These are phyloP conservation scores for Solanum chilense DNA, from an alignment of 257 asterid species.

Conservation along the genomic window DNA sequence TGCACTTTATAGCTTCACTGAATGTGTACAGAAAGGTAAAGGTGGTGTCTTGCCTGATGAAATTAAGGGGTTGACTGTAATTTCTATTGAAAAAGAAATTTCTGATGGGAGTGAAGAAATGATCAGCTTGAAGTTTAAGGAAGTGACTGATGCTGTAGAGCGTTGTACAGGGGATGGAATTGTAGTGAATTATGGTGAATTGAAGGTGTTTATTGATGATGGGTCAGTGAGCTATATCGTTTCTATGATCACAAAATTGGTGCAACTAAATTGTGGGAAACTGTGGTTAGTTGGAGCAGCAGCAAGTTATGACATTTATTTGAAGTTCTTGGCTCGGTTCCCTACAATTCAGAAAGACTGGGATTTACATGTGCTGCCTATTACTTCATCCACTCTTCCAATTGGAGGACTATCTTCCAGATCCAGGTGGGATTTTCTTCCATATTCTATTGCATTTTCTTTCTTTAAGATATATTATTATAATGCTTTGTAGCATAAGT, in stretches of 20 bases:
- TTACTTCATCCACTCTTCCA: conserved; percentile 38
- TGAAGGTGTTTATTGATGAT: conserved; percentile 44
- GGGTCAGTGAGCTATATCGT: conserved; percentile 35
- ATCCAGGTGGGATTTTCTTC: conserved; percentile 30
- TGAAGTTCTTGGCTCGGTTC: conserved; percentile 41
- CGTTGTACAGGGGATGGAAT: conserved; percentile 41
- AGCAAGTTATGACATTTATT: conserved; percentile 39
- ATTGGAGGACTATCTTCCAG: conserved; percentile 40
- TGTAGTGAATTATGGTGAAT: conserved; percentile 54
- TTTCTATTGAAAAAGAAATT: conserved; percentile 45
- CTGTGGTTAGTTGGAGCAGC: conserved; percentile 68
- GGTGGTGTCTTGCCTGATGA: conserved; percentile 40
- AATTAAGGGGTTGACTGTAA: conserved; percentile 35
- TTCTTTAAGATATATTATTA: not conserved
- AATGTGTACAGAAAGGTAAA: conserved; percentile 37
- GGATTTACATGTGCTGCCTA: conserved; percentile 77
- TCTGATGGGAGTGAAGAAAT: conserved; percentile 34
- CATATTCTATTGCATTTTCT: not conserved
- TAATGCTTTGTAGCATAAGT: not conserved
- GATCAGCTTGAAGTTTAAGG: conserved; percentile 39
- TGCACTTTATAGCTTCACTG: conserved; percentile 38
- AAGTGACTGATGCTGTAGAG: conserved; percentile 25
- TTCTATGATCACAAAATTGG: conserved; percentile 35
- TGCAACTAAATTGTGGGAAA: conserved; percentile 32
- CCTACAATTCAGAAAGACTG: conserved; percentile 57